Evolutionary conservation across 495 filamentous ascomycete genomes (phyloP).

Genomic region (Amniculicola lignicola): DNA sequence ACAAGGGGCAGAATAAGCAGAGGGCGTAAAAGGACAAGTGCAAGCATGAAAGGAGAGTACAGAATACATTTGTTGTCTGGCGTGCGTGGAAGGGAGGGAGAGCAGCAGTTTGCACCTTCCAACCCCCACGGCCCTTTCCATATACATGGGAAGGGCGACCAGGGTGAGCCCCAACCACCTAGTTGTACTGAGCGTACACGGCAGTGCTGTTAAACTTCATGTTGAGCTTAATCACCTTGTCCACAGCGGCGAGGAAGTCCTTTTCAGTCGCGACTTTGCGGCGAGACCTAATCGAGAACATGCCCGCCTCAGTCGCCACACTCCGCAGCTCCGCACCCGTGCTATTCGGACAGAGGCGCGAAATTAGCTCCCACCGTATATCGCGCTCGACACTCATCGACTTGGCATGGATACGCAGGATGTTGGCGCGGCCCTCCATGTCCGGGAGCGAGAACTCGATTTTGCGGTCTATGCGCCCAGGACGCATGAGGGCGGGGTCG

Average conservation of each 20-base stretch:
- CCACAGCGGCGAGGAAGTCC: slow-evolving; percentile 95
- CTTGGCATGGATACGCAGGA: slow-evolving; percentile 97
- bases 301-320: slow-evolving; percentile 98
- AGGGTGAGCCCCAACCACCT: too few species aligned
- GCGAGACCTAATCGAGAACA: slow-evolving; percentile 96
- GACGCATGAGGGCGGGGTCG: slow-evolving; percentile 94
- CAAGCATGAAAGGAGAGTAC: too few species aligned
- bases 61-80: too few species aligned
- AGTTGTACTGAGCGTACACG: slow-evolving; percentile 99
- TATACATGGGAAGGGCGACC: too few species aligned
- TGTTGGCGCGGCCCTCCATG: slow-evolving; percentile 94
- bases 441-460: slow-evolving; percentile 98
- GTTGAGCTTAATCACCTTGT: slow-evolving; percentile 99
- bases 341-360: slow-evolving; percentile 91
- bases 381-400: slow-evolving; percentile 99
- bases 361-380: slow-evolving; percentile 98
- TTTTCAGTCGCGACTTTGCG: slow-evolving; percentile 99
- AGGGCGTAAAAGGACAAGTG: too few species aligned
- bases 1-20: too few species aligned
- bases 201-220: slow-evolving; percentile 99
- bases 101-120: too few species aligned
- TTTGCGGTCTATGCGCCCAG: slow-evolving; percentile 96
- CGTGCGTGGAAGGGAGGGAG: too few species aligned
- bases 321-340: slow-evolving; percentile 92
- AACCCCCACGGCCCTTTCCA: too few species aligned